Evolutionary conservation across 768 basidiomycete species (phyloP).

Genomic region (Phanerochaete carnosa): DNA sequence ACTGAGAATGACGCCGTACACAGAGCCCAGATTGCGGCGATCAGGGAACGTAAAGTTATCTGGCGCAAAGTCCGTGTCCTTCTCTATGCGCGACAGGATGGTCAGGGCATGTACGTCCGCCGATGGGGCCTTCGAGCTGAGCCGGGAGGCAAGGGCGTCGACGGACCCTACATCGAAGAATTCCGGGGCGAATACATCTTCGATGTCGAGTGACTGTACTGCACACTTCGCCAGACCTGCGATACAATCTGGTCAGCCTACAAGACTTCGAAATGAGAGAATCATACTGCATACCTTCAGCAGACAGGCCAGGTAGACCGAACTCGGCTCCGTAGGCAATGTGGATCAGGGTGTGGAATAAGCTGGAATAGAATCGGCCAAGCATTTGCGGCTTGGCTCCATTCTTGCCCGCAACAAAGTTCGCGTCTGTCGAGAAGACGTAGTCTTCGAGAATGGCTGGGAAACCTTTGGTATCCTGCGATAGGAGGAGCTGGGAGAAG

Average conservation of each 20-base stretch:
- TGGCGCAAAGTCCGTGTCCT: too few relatives aligned
- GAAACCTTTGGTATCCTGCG: slow-evolving; percentile 34
- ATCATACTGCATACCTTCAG: slow-evolving; percentile 51
- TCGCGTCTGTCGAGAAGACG: slow-evolving; percentile 45
- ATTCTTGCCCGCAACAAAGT: slow-evolving; percentile 13
- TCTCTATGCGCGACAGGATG: too few relatives aligned
- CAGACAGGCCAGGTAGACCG: slow-evolving; percentile 51
- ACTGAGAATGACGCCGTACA: slow-evolving; percentile 9
- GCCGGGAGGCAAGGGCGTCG: neutral
- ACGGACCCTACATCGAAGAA: slow-evolving; percentile 17
- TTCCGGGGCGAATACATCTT: slow-evolving; percentile 28
- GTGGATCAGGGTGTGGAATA: slow-evolving; percentile 67
- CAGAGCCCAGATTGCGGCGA: neutral
- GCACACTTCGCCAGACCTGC: slow-evolving; percentile 37
- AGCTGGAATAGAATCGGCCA: slow-evolving; percentile 50
- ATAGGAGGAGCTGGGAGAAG: slow-evolving; percentile 40
- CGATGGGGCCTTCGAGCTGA: too few relatives aligned
- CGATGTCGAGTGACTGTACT: slow-evolving; percentile 38
- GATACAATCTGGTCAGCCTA: neutral
- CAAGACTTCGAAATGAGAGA: neutral
- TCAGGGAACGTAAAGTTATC: slow-evolving; percentile 9
- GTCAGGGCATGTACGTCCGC: too few relatives aligned
- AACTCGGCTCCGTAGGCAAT: slow-evolving; percentile 63
- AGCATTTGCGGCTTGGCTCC: slow-evolving; percentile 47
- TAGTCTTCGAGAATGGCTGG: slow-evolving; percentile 51